phyloP scores from a whole-genome alignment of 2,329 filamentous ascomycete species.

The Spiromastix sp. region DNA sequence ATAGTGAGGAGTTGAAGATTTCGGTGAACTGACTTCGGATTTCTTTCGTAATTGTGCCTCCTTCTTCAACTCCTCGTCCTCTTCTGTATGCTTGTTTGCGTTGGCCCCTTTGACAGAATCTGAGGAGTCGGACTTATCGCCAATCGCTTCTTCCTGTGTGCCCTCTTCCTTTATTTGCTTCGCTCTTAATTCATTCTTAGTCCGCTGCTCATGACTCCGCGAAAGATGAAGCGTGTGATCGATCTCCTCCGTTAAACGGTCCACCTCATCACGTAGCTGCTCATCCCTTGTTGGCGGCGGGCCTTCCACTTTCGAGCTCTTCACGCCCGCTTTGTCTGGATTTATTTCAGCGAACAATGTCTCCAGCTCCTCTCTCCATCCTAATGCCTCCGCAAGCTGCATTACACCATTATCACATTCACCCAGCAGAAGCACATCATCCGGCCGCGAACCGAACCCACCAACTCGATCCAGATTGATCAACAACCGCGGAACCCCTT shows the following conservation, averaged over 20 bases:
- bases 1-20: no score
- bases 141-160: no score
- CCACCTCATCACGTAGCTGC: conserved; percentile 45
- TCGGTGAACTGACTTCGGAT: background rate
- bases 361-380: conserved; percentile 80
- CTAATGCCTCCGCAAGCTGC: conserved; percentile 65
- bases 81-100: conserved; percentile 1
- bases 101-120: background rate
- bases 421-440: conserved; percentile 76
- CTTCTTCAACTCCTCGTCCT: background rate
- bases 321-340: conserved; percentile 47
- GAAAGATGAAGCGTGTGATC: conserved; percentile 41
- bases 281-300: conserved; percentile 43
- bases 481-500: conserved; percentile 62
- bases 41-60: background rate
- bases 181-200: no score
- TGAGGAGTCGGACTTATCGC: no score
- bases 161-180: no score
- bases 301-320: conserved; percentile 18
- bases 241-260: conserved; percentile 47
- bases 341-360: conserved; percentile 59
- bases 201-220: background rate
- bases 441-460: conserved; percentile 60
- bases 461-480: conserved; percentile 84
- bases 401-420: conserved; percentile 76